Evolutionary conservation across 148 eudicot genomes (phyloP), one percentile per base, ranked within the genome.

Genomic region (Fagopyrum esculentum): DNA sequence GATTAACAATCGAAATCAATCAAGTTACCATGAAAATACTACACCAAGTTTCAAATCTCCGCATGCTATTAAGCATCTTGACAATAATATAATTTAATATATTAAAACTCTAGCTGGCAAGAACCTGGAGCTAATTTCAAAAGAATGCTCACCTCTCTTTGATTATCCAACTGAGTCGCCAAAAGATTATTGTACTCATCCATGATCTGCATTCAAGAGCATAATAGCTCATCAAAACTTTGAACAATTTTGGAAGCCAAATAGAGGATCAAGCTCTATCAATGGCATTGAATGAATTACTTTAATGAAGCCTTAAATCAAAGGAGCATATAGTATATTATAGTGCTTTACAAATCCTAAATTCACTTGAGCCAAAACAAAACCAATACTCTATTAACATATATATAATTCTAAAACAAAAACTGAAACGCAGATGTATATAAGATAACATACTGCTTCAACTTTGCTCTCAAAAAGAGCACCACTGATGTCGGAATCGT

Each of bases 111-210:
- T 64, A 40, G 70, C 15, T 2, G 15, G 16, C 40, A 64, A 64
- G n/a, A 64, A 64, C 46, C 46, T 66, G 17, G 71, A 66, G 5
- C 47, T 13, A 35, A 5, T 44, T 13, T 60, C 15, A 45, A 64
- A 30, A 48, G 56, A 63, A 19, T 71, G 78, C 84, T 76, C 78
- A 95, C 99, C 83, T 89, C 92, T 88, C 99, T 88, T 76, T 92
- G 94, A 72, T 85, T 87, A 80, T 92, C 98, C 84, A 92, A 84
- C 76, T 92, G 94, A 49, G 88, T 87, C 47, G 97, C 93, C 69
- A 95, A 94, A 83, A 90, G 97, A 85, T 77, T 84, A 83, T 95
- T 95, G 85, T 90, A 95, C 84, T 95, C 99, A 56, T 90, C 94
- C 82, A 86, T 77, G 59, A 86, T 90, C 98, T 95, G 84, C 74